Conservation (phyloP, 495 filamentous ascomycete genomes). For the Immersiella caudata region DNA sequence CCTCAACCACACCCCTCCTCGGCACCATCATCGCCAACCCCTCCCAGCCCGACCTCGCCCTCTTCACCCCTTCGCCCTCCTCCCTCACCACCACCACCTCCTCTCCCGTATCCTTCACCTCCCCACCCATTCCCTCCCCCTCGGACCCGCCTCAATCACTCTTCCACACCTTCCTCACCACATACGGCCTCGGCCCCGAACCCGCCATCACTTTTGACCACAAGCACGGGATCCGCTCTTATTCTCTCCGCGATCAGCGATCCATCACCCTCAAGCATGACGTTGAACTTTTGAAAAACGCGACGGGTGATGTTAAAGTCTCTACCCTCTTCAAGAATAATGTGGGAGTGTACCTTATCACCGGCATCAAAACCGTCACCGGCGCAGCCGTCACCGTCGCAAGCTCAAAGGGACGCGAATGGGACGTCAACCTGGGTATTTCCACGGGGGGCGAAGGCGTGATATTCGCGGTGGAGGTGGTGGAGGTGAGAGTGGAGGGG, state of each 20-base stretch:
- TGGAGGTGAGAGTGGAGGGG: background rate
- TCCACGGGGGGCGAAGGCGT: background rate
- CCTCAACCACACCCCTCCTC: constrained; percentile 3
- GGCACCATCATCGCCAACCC: constrained; percentile 30
- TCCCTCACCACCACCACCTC: background rate
- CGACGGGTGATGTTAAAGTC: background rate
- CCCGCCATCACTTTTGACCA: constrained; percentile 5
- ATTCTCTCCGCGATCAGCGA: background rate
- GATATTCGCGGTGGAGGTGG: background rate
- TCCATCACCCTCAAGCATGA: too few relatives aligned
- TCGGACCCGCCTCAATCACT: background rate
- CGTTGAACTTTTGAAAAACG: too few relatives aligned
- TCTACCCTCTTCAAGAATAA: background rate
- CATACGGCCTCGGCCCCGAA: constrained; percentile 9
- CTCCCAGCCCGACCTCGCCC: constrained; percentile 18
- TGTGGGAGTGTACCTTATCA: constrained; percentile 3
- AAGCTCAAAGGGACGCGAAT: background rate
- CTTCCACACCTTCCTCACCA: constrained; percentile 6
- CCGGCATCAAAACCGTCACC: background rate
- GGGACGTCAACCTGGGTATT: background rate
- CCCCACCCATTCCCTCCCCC: background rate
- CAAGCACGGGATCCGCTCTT: background rate
- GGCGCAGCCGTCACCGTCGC: background rate
- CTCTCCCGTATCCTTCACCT: constrained; percentile 5
- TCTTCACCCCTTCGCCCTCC: constrained; percentile 19